Evolutionary conservation across 169 alveolate genomes (phyloP).

Genomic region (Perkinsus olseni): DNA sequence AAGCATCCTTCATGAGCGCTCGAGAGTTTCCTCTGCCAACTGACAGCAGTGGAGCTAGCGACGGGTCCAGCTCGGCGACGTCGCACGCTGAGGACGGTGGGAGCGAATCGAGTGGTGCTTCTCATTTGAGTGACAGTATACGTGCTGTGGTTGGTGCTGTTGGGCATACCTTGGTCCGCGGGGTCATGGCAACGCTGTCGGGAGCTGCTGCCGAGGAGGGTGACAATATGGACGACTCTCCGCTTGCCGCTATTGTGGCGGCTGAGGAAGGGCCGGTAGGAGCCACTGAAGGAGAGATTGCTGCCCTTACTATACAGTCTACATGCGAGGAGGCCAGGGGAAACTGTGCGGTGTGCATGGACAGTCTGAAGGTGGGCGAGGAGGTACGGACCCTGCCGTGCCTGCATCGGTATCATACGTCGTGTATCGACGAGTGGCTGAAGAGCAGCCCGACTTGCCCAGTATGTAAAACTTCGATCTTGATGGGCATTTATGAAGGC

Average conservation of each 20-base stretch:
- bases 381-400: slow-evolving; percentile 35
- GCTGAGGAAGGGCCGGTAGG: not conserved
- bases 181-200: not conserved
- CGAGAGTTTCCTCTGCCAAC: not conserved
- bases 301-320: not conserved
- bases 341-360: not conserved
- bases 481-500: not conserved
- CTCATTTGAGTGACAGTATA: not conserved
- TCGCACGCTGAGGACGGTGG: not conserved
- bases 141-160: not conserved
- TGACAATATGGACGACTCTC: not conserved
- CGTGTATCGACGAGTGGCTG: slow-evolving; percentile 41
- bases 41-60: not conserved
- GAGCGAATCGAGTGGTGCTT: not conserved
- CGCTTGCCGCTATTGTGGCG: not conserved
- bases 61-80: not conserved
- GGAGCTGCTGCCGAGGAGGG: not conserved
- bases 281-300: not conserved
- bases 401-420: slow-evolving; percentile 38
- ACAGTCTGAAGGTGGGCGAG: slow-evolving; percentile 7
- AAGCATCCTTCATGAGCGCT: not conserved
- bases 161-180: not conserved
- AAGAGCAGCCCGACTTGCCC: slow-evolving; percentile 42
- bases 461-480: slow-evolving; percentile 23
- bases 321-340: not conserved